Conservation (phyloP, 108 stramenopile genomes). For the Tribonema minus region DNA sequence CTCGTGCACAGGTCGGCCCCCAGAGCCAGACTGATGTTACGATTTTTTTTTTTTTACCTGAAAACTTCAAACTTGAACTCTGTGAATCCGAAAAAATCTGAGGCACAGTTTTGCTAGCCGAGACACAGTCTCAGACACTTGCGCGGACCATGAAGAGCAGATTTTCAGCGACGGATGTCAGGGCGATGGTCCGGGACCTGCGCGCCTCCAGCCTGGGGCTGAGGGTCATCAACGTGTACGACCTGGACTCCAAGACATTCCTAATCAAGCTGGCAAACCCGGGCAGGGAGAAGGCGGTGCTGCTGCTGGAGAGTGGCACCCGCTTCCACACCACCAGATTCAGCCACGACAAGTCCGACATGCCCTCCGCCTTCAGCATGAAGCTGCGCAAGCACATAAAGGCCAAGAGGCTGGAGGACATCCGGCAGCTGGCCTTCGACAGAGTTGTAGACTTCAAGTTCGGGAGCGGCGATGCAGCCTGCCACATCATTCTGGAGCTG, state of each 20-base stretch:
- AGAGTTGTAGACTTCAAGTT: slow-evolving; percentile 90
- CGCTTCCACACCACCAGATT: slow-evolving; percentile 80
- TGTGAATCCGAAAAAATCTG: too few relatives aligned
- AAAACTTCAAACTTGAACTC: too few relatives aligned
- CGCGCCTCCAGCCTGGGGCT: slow-evolving; percentile 37
- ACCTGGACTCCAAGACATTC: slow-evolving; percentile 50
- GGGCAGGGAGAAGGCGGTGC: slow-evolving; percentile 44
- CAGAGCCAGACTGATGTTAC: too few relatives aligned
- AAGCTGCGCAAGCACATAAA: slow-evolving; percentile 93
- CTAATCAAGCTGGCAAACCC: slow-evolving; percentile 51
- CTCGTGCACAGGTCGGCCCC: too few relatives aligned
- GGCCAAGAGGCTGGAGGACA: slow-evolving; percentile 76
- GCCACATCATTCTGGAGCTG: slow-evolving; percentile 86
- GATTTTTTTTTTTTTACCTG: too few relatives aligned
- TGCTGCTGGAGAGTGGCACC: slow-evolving; percentile 87
- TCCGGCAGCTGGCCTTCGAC: slow-evolving; percentile 84
- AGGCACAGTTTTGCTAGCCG: not conserved
- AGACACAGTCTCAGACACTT: not conserved
- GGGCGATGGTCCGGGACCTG: slow-evolving; percentile 55
- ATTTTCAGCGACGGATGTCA: slow-evolving; percentile 54
- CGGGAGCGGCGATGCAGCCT: slow-evolving; percentile 67
- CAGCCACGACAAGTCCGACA: slow-evolving; percentile 50
- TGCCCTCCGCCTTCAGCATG: slow-evolving; percentile 84
- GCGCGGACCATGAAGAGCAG: slow-evolving; percentile 42
- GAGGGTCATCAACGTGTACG: slow-evolving; percentile 54